Base-by-base conservation (phyloP, 768 basidiomycete species). In the Leccinum sublutescens region DNA sequence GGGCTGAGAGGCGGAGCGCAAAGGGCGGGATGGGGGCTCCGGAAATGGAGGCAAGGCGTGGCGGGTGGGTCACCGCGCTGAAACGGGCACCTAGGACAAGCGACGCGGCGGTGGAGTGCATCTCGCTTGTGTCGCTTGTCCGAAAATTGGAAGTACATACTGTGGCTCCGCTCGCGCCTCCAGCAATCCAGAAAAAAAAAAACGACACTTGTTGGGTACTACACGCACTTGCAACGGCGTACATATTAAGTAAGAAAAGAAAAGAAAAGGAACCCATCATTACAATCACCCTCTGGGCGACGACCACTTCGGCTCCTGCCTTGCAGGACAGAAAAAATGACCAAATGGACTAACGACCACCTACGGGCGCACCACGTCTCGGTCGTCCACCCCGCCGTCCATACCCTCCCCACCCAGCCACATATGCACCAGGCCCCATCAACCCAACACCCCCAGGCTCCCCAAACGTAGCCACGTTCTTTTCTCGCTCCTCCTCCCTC, bases 401-500 rank as follows among this genome's bases (percentile, higher is more conserved):
- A 73, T 84, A 84, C 14, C 86, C 87, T 38, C 88, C 87, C 86
- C 88, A 90, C 17, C 86, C 88, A 51, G 84, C 82, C n/a, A 89
- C 86, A 73, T 90, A 89, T 11, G 85, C 86, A 40, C 88, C 88
- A 27, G 89, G 89, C 0, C 89, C 89, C 79, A 91, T 80, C 53
- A 90, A 70, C 6, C 90, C 89, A 17, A 89, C 82, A 51, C 88
- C 88, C 11, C 90, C 90, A 8, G 91, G 85, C 70, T 93, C 91
- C 3, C 91, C 92, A 78, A 94, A 94, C 8, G 91, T 93, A 31
- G 88, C 88, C 9, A 93, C 85, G 66, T 93, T 93, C 73, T 82
- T 85, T 72, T 91, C 89, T 60, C 91, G 75, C 69, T 93, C 91
- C 65, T 93, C 92, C 64, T 93, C 91, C 48, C 91, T 75, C 64